phyloP scores from a whole-genome alignment of 106 monocot genomes.

The Posidonia australis region DNA sequence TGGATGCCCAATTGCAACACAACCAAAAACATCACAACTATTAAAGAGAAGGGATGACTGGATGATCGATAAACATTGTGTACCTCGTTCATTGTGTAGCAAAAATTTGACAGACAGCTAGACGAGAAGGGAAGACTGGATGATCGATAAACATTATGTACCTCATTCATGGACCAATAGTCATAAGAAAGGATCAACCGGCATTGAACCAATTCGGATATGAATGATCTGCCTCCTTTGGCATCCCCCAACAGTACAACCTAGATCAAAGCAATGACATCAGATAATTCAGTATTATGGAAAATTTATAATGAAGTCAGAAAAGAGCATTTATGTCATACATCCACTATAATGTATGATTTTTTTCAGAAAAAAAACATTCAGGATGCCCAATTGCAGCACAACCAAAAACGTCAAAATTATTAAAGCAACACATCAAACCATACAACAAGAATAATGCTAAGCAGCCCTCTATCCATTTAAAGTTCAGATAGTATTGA shows the following conservation, averaged over 20 bases:
- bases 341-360: no score
- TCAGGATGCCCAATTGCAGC: no score
- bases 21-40: not conserved
- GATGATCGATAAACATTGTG: no score
- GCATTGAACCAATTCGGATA: slow-evolving; percentile 64
- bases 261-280: slow-evolving; percentile 24
- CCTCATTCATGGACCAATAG: slow-evolving; percentile 93
- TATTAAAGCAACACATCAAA: no score
- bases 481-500: no score
- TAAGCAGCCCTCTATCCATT: no score
- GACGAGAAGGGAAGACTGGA: not conserved
- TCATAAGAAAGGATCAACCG: slow-evolving; percentile 67
- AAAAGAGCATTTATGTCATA: not conserved
- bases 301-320: not conserved
- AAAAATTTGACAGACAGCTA: not conserved
- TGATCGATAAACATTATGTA: slow-evolving; percentile 9
- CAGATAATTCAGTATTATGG: no score
- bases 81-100: slow-evolving; percentile 64
- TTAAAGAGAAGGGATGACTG: not conserved
- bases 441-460: no score
- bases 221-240: slow-evolving; percentile 6
- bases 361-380: no score
- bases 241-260: slow-evolving; percentile 33
- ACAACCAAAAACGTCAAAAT: no score
- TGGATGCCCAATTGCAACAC: no score